Evolutionary conservation across 805 yeast genomes (phyloP), one percentile per base, ranked within the genome.

Genomic region (Zygosaccharomyces siamensis): DNA sequence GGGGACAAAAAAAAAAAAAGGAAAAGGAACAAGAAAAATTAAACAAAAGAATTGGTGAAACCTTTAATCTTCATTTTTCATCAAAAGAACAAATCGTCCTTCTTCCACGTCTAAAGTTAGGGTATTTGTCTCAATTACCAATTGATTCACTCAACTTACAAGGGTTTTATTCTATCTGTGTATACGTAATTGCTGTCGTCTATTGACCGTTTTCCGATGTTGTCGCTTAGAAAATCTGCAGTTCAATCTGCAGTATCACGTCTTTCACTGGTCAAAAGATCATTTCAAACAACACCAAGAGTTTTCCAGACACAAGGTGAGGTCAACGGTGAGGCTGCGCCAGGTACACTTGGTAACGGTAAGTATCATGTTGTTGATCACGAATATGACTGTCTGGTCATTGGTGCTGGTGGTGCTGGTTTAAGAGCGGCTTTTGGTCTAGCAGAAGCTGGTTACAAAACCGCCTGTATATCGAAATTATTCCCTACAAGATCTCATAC

Each of bases 331-430:
- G 75, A 75, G 56, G 67, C 66, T 48, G 85, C 86, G 27, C 72
- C 84, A 20, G 67, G 41, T 32, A 71, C 50, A 18, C 37, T 51
- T 8, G 37, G 42, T 7, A 48, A 45, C n/a, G 49, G 51, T 14
- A 87, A 89, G 65, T 92, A 93, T 72, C 93, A 89, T 65, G 84
- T 92, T 55, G 84, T 92, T 58, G 98, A 92, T 72, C 99, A 92
- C 71, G 98, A 93, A 71, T 92, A 93, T 72, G 99, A 92, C 75
- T 89, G 97, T 77, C 82, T 92, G 43, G 98, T 92, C 51, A 89
- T 92, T 47, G 99, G 99, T 65, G 99, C 99, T 49, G 99, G 99
- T 65, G 99, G 99, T 70, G 99, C 99, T 43, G 99, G 99, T 67
- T 76, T 92, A 53, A 84, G 99, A 74, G 99, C 99, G 37, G 98